Evolutionary conservation across 768 basidiomycete species (phyloP).

Genomic region (Naganishia kalamii): DNA sequence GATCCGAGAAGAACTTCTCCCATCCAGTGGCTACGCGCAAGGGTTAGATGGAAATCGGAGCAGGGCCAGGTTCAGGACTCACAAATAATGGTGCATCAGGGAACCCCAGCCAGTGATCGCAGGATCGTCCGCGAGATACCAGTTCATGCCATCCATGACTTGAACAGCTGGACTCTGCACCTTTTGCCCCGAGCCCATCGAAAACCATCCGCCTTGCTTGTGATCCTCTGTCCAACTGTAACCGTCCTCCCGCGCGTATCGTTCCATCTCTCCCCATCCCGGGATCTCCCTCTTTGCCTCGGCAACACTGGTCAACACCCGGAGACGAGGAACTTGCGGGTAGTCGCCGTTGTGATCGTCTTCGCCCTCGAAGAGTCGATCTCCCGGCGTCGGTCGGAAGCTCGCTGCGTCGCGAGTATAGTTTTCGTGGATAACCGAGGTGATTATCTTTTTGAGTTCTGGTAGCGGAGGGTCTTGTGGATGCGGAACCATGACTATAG

Average conservation of each 20-base stretch:
- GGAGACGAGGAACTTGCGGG: conserved; percentile 16
- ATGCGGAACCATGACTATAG: conserved; percentile 12
- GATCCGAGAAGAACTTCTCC: conserved; percentile 21
- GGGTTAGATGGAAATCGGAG: background rate
- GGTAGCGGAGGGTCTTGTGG: conserved; percentile 11
- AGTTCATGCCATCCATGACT: conserved; percentile 10
- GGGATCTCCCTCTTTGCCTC: conserved; percentile 6
- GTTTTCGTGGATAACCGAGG: background rate
- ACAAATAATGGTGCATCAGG: conserved; percentile 27
- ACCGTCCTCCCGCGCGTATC: background rate
- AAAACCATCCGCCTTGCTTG: background rate
- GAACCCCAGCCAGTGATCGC: conserved; percentile 18
- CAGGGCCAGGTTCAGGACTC: background rate
- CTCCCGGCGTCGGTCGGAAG: background rate
- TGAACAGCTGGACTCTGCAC: background rate
- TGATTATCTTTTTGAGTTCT: conserved; percentile 16
- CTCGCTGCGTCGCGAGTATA: background rate
- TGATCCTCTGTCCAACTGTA: background rate
- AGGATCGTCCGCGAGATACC: conserved; percentile 24
- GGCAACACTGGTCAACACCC: background rate
- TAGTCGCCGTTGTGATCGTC: conserved; percentile 15
- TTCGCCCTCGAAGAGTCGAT: background rate
- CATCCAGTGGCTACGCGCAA: conserved; percentile 14
- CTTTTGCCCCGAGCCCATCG: background rate
- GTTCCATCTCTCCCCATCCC: background rate